Evolutionary conservation across 208 protist genomes (phyloP), one percentile per base, ranked within the genome.

Genomic region (Endotrypanum monterogeii): DNA sequence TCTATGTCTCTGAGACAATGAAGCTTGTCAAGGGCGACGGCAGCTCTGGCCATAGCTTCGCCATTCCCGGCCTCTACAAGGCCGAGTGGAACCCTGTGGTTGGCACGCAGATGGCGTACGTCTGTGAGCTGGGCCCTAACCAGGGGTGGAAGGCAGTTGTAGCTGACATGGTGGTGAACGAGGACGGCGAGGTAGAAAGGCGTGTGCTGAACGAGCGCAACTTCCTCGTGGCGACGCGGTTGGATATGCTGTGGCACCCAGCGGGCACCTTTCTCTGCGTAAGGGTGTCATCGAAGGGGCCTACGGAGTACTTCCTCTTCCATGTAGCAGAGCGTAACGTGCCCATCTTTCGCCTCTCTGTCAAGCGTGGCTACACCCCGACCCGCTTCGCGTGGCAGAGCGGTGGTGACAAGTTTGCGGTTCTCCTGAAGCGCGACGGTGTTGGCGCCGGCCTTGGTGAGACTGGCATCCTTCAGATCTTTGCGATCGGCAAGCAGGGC

Each of bases 221-320:
- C 83, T 96, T 96, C 72, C 76, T 92, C 51, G 71, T 89, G 68
- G 91, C 91, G 35, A 87, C 90, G 69, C 79, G 75, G 28, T 78
- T 97, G 9, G 87, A 97, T 57, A 89, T 97, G 72, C 82, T 97
- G 46, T 97, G 93, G 93, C 91, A 96, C 77, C 93, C 93, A 30
- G 85, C 88, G 35, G 93, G 93, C 52, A 94, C 90, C 8, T 84
- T 93, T 73, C 85, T 97, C 23, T 85, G 91, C 37, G 85, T 95
- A 32, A 94, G 94, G 83, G 87, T 94, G 41, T 81, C 80, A 14
- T 83, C 87, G 48, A 74, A 85, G 50, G 82, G 89, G 32, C 71
- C 82, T 28, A 90, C 83, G 23, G 90, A 95, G 84, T 97, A 95
- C 78, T 88, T 86, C 44, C 80, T 97, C 35, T 96, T 94, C 79